These are phyloP conservation scores for Suillus decipiens DNA, from an alignment of 768 basidiomycete species.

Conservation along the genomic window DNA sequence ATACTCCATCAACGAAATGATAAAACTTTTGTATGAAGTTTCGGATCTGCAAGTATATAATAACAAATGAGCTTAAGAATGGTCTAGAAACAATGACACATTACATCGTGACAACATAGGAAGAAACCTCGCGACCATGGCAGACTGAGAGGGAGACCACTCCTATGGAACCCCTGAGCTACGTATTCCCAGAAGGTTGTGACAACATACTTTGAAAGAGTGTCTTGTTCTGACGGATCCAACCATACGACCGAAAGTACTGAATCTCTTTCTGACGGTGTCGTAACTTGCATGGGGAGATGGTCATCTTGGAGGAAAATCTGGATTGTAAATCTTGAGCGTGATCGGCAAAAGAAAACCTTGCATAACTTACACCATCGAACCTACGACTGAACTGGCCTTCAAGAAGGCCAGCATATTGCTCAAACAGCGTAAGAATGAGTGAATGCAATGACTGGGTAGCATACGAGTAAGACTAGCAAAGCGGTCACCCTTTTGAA, in stretches of 20 bases:
- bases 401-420: constrained; percentile 82
- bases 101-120: constrained; percentile 87
- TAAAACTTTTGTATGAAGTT: constrained; percentile 94
- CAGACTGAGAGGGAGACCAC: constrained; percentile 64
- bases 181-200: constrained; percentile 1
- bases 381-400: constrained; percentile 80
- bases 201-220: constrained; percentile 50
- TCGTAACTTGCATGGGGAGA: constrained; percentile 78
- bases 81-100: constrained; percentile 2
- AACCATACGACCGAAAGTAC: constrained; percentile 88
- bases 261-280: constrained; percentile 60
- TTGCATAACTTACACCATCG: constrained; percentile 58
- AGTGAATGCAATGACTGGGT: constrained; percentile 81
- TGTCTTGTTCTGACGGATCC: constrained; percentile 60
- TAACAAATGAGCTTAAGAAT: constrained; percentile 2
- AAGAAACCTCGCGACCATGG: constrained; percentile 98
- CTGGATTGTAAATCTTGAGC: constrained; percentile 39
- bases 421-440: constrained; percentile 87
- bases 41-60: constrained; percentile 57
- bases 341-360: neutral
- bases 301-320: constrained; percentile 87
- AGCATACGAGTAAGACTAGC: constrained; percentile 83
- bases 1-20: constrained; percentile 93
- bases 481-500: constrained; percentile 12
- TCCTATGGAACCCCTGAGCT: constrained; percentile 41